Evolutionary conservation across 1,284 basidiomycete species (phyloP).

Genomic region (Leccinum holopus): DNA sequence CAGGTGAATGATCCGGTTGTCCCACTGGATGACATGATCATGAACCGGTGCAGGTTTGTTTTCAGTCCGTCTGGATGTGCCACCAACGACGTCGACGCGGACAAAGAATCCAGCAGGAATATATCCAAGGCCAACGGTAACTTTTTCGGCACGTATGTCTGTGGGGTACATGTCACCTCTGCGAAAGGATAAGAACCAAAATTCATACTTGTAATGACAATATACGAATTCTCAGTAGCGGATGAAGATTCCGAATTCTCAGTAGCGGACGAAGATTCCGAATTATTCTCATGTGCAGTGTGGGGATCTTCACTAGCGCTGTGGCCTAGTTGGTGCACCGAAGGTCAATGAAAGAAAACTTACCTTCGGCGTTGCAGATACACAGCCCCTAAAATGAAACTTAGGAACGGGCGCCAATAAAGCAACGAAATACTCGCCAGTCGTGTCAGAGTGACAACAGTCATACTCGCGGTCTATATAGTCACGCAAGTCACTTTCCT

Average conservation of each 20-base stretch:
- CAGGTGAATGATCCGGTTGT: conserved; percentile 11
- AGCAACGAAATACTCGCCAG: neutral
- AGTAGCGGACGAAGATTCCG: too few relatives aligned
- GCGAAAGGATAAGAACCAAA: neutral
- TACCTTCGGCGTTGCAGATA: neutral
- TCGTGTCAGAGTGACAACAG: too few relatives aligned
- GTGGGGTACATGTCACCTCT: neutral
- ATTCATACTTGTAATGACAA: conserved; percentile 5
- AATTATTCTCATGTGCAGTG: too few relatives aligned
- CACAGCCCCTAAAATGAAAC: neutral
- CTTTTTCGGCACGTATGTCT: conserved; percentile 13
- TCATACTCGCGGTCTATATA: neutral
- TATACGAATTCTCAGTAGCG: neutral
- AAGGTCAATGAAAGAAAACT: neutral
- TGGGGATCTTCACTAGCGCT: neutral
- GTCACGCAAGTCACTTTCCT: neutral
- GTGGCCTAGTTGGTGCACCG: neutral
- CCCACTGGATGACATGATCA: conserved; percentile 15
- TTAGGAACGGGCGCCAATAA: neutral
- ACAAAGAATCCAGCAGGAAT: conserved; percentile 20
- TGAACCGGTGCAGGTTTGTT: conserved; percentile 4
- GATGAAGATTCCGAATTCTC: too few relatives aligned
- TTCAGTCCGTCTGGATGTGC: conserved; percentile 1
- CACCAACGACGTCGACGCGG: neutral
- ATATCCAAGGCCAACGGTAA: conserved; percentile 4